These are phyloP conservation scores for Nephelium lappaceum DNA, from an alignment of 345 rosid genomes.

Conservation along the genomic window DNA sequence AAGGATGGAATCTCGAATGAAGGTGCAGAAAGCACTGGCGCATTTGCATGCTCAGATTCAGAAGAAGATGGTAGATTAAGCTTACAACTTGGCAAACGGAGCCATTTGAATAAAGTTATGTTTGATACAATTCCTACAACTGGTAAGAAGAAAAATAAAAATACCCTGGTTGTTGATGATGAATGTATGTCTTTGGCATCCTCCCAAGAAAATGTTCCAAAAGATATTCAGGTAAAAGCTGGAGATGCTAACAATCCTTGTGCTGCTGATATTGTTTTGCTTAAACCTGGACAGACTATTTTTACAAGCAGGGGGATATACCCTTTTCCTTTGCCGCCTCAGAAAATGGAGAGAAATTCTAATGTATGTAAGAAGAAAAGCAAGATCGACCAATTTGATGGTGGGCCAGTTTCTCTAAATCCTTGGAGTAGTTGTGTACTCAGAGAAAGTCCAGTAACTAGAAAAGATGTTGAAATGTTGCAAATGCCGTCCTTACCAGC, in stretches of 20 bases:
- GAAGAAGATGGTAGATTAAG: slow-evolving; percentile 39
- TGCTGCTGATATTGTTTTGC: slow-evolving; percentile 29
- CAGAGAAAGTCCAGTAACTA: slow-evolving; percentile 34
- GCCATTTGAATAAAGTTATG: slow-evolving; percentile 37
- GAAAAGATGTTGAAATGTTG: slow-evolving; percentile 33
- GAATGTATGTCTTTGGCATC: slow-evolving; percentile 35
- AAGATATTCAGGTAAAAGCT: slow-evolving; percentile 32
- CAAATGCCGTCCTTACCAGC: slow-evolving; percentile 25
- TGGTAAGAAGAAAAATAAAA: slow-evolving; percentile 59
- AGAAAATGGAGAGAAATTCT: slow-evolving; percentile 44
- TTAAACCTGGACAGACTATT: slow-evolving; percentile 29
- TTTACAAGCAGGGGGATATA: slow-evolving; percentile 37
- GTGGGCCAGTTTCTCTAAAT: slow-evolving; percentile 35
- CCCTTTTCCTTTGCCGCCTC: slow-evolving; percentile 41
- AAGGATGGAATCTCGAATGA: slow-evolving; percentile 26
- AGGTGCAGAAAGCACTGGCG: slow-evolving; percentile 32
- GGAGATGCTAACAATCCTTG: slow-evolving; percentile 26
- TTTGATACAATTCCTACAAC: slow-evolving; percentile 38
- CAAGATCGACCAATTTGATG: slow-evolving; percentile 41
- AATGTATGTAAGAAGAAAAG: slow-evolving; percentile 50
- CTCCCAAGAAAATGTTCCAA: slow-evolving; percentile 38
- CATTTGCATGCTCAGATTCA: slow-evolving; percentile 38
- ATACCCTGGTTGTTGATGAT: slow-evolving; percentile 38
- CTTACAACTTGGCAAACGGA: slow-evolving; percentile 36
- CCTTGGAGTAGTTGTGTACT: slow-evolving; percentile 33